Conservation (phyloP, 305 asterid genomes). For the Striga hermonthica region DNA sequence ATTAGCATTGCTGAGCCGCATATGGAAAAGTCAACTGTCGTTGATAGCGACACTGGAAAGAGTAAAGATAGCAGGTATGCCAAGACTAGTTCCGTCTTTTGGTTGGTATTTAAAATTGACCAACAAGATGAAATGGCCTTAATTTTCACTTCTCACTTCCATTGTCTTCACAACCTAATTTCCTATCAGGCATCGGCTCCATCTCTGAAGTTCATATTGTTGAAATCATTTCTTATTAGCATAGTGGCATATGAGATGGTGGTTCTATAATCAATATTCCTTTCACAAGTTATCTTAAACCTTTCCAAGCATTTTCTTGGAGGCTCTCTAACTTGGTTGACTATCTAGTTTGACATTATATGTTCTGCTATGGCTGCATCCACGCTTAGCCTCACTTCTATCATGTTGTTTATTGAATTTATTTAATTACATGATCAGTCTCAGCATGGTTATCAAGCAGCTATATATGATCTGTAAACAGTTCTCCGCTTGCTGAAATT, state of each 20-base stretch:
- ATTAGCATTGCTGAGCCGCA: slow-evolving; percentile 79
- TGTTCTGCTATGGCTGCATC: slow-evolving; percentile 15
- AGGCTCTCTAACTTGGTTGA: slow-evolving; percentile 11
- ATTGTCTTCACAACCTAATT: slow-evolving; percentile 1
- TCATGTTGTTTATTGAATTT: neutral
- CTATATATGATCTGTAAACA: slow-evolving; percentile 10
- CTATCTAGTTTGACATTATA: slow-evolving; percentile 14
- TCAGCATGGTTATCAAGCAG: slow-evolving; percentile 11
- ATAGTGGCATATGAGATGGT: neutral
- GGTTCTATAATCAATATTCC: slow-evolving; percentile 1
- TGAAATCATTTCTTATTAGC: slow-evolving; percentile 11
- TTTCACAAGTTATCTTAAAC: neutral
- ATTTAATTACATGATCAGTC: neutral
- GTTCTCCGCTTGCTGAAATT: slow-evolving; percentile 15
- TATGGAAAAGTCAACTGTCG: slow-evolving; percentile 87
- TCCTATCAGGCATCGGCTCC: neutral
- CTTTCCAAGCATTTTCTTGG: slow-evolving; percentile 8
- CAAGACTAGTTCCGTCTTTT: slow-evolving; percentile 14
- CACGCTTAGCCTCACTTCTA: slow-evolving; percentile 9
- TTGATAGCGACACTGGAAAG: slow-evolving; percentile 78
- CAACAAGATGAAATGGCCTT: neutral
- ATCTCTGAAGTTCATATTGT: slow-evolving; percentile 21
- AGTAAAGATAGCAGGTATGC: slow-evolving; percentile 82
- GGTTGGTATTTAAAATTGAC: slow-evolving; percentile 15
- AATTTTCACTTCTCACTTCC: slow-evolving; percentile 17